Percentiles rank a stretch among this genome's conserved stretches.
Conservation (phyloP, 179 eudicot genomes). For the Beta lomatogona region DNA sequence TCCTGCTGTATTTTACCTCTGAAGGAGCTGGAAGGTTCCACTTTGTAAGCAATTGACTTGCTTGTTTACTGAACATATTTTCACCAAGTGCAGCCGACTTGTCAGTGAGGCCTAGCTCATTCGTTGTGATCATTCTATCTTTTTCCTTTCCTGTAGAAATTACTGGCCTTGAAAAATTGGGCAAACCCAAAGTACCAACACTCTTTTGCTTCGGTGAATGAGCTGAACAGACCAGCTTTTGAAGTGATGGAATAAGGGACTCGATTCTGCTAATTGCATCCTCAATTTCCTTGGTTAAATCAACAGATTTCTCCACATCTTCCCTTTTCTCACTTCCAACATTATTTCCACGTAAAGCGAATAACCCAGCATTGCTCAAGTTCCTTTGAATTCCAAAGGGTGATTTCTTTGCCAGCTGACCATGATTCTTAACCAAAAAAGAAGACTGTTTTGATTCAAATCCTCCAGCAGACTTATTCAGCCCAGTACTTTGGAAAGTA, state of each 20-base stretch:
- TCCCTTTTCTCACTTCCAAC: background rate
- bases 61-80: conserved; percentile 8
- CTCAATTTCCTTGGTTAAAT: conserved; percentile 46
- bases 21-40: background rate
- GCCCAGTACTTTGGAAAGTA: conserved; percentile 9
- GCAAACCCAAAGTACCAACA: conserved; percentile 11
- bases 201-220: conserved; percentile 10
- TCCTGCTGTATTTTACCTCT: conserved; percentile 4
- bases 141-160: conserved; percentile 9
- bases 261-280: conserved; percentile 49
- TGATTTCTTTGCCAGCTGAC: conserved; percentile 14
- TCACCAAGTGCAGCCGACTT: conserved; percentile 8
- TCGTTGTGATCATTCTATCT: conserved; percentile 13
- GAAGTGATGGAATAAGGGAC: conserved; percentile 45
- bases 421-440: conserved; percentile 5
- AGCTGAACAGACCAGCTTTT: conserved; percentile 26
- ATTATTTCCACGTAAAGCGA: conserved; percentile 13
- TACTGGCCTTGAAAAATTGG: conserved; percentile 9
- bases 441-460: conserved; percentile 14
- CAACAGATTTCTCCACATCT: conserved; percentile 20
- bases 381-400: conserved; percentile 6
- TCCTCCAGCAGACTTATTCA: conserved; percentile 15
- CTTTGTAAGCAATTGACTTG: background rate
- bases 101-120: conserved; percentile 1
- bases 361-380: conserved; percentile 19